Base-by-base conservation (phyloP, 1,284 basidiomycete genomes). In the Garcileccinum viscosum region DNA sequence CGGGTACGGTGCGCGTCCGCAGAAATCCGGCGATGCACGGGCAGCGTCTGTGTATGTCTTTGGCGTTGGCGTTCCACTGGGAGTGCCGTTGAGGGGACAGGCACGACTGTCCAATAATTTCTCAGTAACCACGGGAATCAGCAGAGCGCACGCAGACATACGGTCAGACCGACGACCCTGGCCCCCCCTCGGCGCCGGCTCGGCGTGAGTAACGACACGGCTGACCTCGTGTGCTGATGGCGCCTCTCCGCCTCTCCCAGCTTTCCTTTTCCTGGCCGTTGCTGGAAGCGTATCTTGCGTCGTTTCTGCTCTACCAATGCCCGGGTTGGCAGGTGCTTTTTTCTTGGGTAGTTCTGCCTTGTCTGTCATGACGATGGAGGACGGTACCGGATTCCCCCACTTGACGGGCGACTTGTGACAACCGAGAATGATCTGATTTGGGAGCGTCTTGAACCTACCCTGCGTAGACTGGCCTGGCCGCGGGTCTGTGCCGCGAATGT, bases 101-200 rank as follows among this genome's bases (percentile, higher is more conserved):
- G 64, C 42, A 69, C 67, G 14, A 75, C 77, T 81, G 63, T 11
- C 24, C 22, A 33, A 6, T 63, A 11, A 19, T 62, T 27, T 61
- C 40, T 80, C 60, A 77, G 70, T 38, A 56, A 63, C 50, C 50
- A 60, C 40, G 4, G 44, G 38, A 35, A 24, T 53, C 2, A 37
- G 14, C 17, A 63, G 24, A 58, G 64, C 62, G 50, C 61, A 38
- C 62, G 61, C 47, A 67, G 76, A 63, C 78, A 63, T 65, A 82
- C 80, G 65, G 67, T 81, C 75, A 70, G 80, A 77, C 61, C 76
- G 80, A 70, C 71, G 78, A 71, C 75, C 78, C 76, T 76, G 75
- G 65, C 32, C 60, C n/a, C 72, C 70, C 64, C 71, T 80, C 53
- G 53, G 60, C 37, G 59, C 64, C 64, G 68, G 65, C 60, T 70